Evolutionary conservation across 495 filamentous ascomycete genomes (phyloP).

Genomic region (Trichocladium antarcticum): DNA sequence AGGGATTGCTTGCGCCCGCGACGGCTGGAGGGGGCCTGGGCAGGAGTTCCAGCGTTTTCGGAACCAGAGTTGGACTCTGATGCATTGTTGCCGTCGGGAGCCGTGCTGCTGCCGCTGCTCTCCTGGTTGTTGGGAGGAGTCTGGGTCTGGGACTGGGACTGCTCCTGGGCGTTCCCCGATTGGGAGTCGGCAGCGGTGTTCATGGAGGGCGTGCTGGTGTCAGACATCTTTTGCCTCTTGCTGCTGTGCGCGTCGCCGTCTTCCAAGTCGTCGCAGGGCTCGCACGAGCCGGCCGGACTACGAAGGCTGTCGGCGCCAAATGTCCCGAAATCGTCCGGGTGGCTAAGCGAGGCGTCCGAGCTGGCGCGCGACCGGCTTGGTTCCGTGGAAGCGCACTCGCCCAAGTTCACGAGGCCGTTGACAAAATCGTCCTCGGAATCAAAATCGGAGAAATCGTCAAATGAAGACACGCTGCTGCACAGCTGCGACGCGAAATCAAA

Average conservation of each 20-base stretch:
- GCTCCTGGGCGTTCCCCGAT: constrained; percentile 30
- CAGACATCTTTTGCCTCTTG: constrained; percentile 57
- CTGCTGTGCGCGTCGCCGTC: constrained; percentile 40
- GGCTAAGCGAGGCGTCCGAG: constrained; percentile 52
- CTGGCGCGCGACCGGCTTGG: constrained; percentile 68
- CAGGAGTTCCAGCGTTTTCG: constrained; percentile 26
- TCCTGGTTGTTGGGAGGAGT: constrained; percentile 18
- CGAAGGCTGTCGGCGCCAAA: constrained; percentile 43
- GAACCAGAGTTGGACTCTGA: constrained; percentile 21
- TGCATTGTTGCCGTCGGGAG: constrained; percentile 13
- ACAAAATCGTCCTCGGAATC: constrained; percentile 89
- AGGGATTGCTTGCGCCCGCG: constrained; percentile 97
- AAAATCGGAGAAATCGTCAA: constrained; percentile 81
- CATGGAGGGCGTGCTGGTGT: constrained; percentile 37
- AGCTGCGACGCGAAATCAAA: constrained; percentile 45
- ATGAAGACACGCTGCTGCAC: constrained; percentile 55
- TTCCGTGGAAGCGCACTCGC: constrained; percentile 43
- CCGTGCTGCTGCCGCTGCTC: constrained; percentile 10
- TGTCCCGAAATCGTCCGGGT: constrained; percentile 57
- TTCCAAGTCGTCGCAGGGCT: constrained; percentile 22
- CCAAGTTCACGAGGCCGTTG: constrained; percentile 61
- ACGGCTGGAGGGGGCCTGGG: constrained; percentile 64
- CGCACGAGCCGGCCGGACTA: constrained; percentile 37
- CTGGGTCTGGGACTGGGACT: too few species aligned
- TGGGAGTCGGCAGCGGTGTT: constrained; percentile 34